These are phyloP conservation scores for Cardamine chenopodiifolia DNA, from an alignment of 345 rosid genomes.

Conservation along the genomic window DNA sequence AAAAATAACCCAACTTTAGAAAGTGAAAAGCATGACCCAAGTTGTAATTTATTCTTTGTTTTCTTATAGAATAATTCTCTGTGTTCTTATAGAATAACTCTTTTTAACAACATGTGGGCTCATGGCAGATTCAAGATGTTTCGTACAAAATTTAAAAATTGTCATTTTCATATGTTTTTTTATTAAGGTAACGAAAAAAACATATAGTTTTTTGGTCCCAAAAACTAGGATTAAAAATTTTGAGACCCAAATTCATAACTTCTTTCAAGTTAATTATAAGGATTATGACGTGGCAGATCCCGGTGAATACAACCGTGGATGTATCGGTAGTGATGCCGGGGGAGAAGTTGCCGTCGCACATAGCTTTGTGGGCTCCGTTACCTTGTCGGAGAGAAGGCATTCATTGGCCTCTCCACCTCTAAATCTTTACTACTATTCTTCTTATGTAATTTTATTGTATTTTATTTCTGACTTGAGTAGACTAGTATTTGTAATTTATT, in stretches of 20 bases:
- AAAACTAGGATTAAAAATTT: background rate
- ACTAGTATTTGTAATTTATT: conserved; percentile 13
- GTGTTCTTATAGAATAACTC: background rate
- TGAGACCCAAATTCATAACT: background rate
- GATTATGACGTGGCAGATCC: conserved; percentile 44
- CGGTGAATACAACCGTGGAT: conserved; percentile 51
- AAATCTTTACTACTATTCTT: background rate
- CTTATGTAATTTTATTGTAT: background rate
- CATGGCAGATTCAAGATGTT: background rate
- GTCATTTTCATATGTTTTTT: background rate
- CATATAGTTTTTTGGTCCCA: background rate
- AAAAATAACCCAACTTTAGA: conserved; percentile 9
- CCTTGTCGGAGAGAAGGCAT: conserved; percentile 78
- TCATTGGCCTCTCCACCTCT: conserved; percentile 59
- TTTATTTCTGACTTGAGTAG: conserved; percentile 23
- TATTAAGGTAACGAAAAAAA: background rate
- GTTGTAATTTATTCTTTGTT: conserved; percentile 12
- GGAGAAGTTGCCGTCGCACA: conserved; percentile 66
- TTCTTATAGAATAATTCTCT: background rate
- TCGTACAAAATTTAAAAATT: background rate
- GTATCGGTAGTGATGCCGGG: conserved; percentile 92
- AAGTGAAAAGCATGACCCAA: conserved; percentile 32
- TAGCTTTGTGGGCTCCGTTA: conserved; percentile 92
- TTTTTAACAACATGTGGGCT: background rate
- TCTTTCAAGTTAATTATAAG: background rate